Conservation (phyloP, 2,329 filamentous ascomycete species). For the Paracoccidioides brasiliensis region DNA sequence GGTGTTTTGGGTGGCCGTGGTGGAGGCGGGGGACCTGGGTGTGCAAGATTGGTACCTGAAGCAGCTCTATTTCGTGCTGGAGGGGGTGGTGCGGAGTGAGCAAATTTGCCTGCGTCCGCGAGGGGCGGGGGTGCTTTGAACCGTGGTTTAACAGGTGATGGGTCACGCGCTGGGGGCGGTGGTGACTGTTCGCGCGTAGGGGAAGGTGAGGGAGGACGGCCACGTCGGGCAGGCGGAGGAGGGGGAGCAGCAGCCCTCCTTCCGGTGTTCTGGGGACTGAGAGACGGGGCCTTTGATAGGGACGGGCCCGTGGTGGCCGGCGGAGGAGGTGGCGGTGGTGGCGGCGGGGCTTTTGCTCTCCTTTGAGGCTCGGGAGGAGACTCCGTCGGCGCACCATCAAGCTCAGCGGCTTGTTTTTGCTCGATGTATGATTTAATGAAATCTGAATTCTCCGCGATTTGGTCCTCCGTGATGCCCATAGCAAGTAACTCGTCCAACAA, state of each 20-base stretch:
- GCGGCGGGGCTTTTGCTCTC: conserved; percentile 44
- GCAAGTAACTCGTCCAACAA: conserved; percentile 47
- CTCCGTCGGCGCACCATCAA: conserved; percentile 27
- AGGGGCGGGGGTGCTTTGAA: conserved; percentile 82
- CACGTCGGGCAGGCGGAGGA: conserved; percentile 38
- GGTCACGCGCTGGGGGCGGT: conserved; percentile 52
- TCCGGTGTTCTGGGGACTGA: conserved; percentile 52
- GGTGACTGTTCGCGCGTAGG: conserved; percentile 39
- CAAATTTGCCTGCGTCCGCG: conserved; percentile 79
- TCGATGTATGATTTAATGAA: conserved; percentile 57
- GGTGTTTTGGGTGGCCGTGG: conserved; percentile 52
- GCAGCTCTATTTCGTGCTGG: conserved; percentile 38
- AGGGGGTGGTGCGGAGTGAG: conserved; percentile 39
- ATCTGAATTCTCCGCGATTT: conserved; percentile 53
- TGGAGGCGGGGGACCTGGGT: conserved; percentile 49
- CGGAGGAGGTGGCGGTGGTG: conserved; percentile 50
- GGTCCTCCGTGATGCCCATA: conserved; percentile 56
- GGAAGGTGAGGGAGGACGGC: conserved; percentile 20
- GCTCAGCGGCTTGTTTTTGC: conserved; percentile 44
- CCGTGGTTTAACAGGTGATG: conserved; percentile 55
- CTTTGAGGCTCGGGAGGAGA: conserved; percentile 34
- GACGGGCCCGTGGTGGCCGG: conserved; percentile 31
- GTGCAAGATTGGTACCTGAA: conserved; percentile 35
- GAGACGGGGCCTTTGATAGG: conserved; percentile 24
- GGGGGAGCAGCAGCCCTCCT: conserved; percentile 49